Base-by-base conservation (phyloP, 2,329 filamentous ascomycete genomes). In the Chrysoporthe puriensis region DNA sequence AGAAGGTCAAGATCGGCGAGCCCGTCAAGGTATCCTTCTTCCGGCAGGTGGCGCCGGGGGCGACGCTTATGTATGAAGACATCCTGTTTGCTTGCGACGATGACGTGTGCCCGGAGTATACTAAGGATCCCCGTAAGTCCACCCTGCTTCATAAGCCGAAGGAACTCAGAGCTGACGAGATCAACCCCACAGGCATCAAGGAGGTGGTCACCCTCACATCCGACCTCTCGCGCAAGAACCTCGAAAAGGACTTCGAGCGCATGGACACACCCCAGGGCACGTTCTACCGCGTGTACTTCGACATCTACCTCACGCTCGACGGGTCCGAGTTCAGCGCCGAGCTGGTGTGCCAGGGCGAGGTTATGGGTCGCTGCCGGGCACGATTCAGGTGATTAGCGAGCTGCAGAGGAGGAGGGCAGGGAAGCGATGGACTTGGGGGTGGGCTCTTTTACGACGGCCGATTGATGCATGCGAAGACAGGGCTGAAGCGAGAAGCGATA, bases 11-110 rank as follows among this genome's bases (percentile, higher is more conserved):
- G 90, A 98, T 97, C 79, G 96, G 96, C 74, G 96, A 99, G 82
- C 95, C 96, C 1, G 95, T 98, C 82, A 98, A 98, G 85, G 96
- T 98, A 57, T 97, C 93, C 11, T 98, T 98, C 82, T 98, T 99
- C 89, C 87, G 96, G 79, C 96, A 98, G 79, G 96, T 99, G 65
- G 96, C 96, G 6, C 96, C 96, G 0, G 96, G 96, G 62, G 96
- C 96, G 44, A 98, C 95, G 1, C 88, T 99, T 74, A 98, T 99
- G 96, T 99, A 99, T 79, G 96, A 99, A 83, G 96, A 99, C 82
- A 95, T 98, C 64, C 81, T 98, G 67, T 98, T 97, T 79, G 96
- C 95, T 62, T 99, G 96, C 76, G 96, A 99, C 77, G 96, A 98
- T 72, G 96, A 99, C 78, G 93, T 97, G 63, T 98, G 95, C 80